Evolutionary conservation across 2,329 filamentous ascomycete species (phyloP), one percentile per base, ranked within the genome.

Genomic region (Didymella pinodella): DNA sequence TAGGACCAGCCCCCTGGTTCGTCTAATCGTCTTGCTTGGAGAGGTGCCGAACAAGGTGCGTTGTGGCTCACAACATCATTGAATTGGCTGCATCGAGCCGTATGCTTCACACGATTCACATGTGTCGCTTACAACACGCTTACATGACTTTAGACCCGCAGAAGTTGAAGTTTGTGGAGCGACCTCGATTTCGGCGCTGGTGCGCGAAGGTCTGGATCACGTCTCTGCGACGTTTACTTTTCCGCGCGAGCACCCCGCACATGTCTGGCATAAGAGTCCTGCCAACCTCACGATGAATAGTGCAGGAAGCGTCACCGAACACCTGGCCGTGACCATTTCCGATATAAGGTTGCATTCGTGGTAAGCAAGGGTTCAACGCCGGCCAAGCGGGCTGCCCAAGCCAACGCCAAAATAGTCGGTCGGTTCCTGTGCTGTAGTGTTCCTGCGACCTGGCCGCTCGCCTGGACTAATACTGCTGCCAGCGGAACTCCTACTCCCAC

Each of bases 331-430:
- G 18, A 32, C 18, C 11, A 43, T 28, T 47, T 2, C 7, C 31
- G 25, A 20, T 6, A 11, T 20, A 31, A 44, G 29, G 44, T 52
- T 44, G 40, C 38, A 46, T 31, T 25, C 36, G 40, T 36, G 29
- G 26, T 43, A 20, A 20, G 7, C 11, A 36, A 34, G 25, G 8
- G 10, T 28, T 50, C 28, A 50, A 22, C 54, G 31, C 38, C 47
- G 40, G 20, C 34, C 26, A 26, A 59, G 50, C 34, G 56, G 50
- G n/a, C 50, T 54, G 12, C 50, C 50, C 48, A 64, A 45, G 10
- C 67, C 68, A 26, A 68, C 57, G 25, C 65, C 68, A 48, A 71
- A 71, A 29, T 71, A 70, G 48, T 71, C 68, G 7, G 55, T 55
- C 26, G 63, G 41, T 41, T 50, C 44, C 44, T 61, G 57, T 31